Base-by-base conservation (phyloP, 345 rosid genomes). In the Excoecaria cochinchinensis region DNA sequence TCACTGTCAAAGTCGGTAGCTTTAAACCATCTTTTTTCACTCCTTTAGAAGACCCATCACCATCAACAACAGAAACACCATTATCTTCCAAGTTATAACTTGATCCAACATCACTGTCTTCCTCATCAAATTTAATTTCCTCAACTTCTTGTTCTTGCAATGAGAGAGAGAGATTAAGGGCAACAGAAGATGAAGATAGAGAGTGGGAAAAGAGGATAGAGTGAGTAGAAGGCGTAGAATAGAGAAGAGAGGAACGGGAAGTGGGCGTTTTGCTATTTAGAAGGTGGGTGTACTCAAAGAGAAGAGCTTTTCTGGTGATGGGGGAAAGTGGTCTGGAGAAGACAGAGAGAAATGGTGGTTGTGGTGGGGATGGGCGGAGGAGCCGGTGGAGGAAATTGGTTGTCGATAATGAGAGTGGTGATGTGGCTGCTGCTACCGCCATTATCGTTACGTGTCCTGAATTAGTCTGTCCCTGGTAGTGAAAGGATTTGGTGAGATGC, bases 1-100 rank as follows among this genome's bases (percentile, higher is more conserved):
- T 90, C 79, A 85, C 84, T 8, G 91, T 78, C 81, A 92, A 68
- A 62, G 65, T 86, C 70, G 87, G 83, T 31, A 60, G 58, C 40
- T 76, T 52, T 24, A n/a, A 50, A 31, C 31, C 53, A 42, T 38
- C 64, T 51, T 52, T 53, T 74, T 52, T 67, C 57, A 36, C 16
- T 47, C 52, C 59, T 24, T 46, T 50, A 66, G 39, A 4, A 38
- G 38, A 66, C 21, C 31, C 77, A 40, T 42, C 71, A 13, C 8
- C 38, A 22, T 0, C 58, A 44, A 11, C 50, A 36, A 14, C 36
- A 50, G 7, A 3, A 48, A 13, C 63, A 21, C 14, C 16, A 25
- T 14, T 25, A n/a, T 25, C 73, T 36, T 48, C 47, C 79, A 70
- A 38, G 22, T 51, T 70, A 2, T 22, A 39, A 2, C 64, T 51